Evolutionary conservation across 1,284 basidiomycete species (phyloP).

Genomic region (Sparassis latifolia): DNA sequence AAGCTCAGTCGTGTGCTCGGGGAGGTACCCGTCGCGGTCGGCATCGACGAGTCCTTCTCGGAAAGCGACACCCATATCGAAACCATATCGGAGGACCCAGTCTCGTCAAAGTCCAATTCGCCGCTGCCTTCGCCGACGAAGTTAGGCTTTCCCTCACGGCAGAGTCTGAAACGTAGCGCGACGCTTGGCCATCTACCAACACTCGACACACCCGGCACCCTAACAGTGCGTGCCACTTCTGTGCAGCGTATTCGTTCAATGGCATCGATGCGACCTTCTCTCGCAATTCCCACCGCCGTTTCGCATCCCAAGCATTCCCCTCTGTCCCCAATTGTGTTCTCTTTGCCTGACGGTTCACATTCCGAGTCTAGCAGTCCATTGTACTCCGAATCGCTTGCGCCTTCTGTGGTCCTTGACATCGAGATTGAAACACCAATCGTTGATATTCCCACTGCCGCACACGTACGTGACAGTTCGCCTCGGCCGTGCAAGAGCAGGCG

Average conservation of each 20-base stretch:
- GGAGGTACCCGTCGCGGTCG: conserved; percentile 21
- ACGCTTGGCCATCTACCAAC: conserved; percentile 14
- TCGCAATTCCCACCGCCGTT: conserved; percentile 11
- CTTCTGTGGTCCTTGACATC: neutral
- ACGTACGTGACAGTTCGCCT: conserved; percentile 5
- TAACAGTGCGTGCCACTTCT: neutral
- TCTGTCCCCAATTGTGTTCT: conserved; percentile 16
- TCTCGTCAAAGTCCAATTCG: conserved; percentile 3
- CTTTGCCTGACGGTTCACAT: conserved; percentile 7
- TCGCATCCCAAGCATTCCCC: conserved; percentile 5
- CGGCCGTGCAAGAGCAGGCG: neutral
- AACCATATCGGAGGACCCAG: conserved; percentile 13
- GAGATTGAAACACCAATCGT: neutral
- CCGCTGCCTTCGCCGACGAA: conserved; percentile 5
- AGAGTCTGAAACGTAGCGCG: conserved; percentile 14
- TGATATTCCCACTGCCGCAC: neutral
- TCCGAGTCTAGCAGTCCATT: conserved; percentile 6
- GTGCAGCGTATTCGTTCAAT: conserved; percentile 22
- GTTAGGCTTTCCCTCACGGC: conserved; percentile 6
- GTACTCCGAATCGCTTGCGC: conserved; percentile 4
- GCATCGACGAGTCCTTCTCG: conserved; percentile 9
- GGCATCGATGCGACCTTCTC: conserved; percentile 16
- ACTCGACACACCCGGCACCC: neutral
- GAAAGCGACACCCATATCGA: conserved; percentile 8
- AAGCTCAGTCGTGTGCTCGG: conserved; percentile 39